Evolutionary conservation across 2,329 filamentous ascomycete species (phyloP).

Genomic region (Sarocladiaceae sp.): DNA sequence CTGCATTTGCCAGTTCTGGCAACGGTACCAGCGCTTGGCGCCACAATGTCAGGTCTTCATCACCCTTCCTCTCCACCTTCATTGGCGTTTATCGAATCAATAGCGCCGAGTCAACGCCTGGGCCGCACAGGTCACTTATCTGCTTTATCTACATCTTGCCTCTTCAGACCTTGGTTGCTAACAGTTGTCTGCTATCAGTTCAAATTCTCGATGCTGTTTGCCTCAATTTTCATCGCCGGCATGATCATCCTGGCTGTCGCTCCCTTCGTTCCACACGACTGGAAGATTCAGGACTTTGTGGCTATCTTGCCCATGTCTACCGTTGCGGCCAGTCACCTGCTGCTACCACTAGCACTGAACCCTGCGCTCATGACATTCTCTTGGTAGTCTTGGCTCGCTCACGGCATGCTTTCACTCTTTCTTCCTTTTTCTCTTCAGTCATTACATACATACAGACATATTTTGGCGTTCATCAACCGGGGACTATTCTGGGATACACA

Average conservation of each 20-base stretch:
- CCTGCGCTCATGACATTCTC: slow-evolving; percentile 77
- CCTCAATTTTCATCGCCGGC: slow-evolving; percentile 47
- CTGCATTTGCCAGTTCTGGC: slow-evolving; percentile 16
- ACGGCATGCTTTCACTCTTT: neutral
- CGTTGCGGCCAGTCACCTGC: slow-evolving; percentile 61
- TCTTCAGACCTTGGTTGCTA: too few relatives aligned
- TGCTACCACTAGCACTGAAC: slow-evolving; percentile 68
- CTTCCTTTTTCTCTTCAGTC: neutral
- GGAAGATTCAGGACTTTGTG: slow-evolving; percentile 64
- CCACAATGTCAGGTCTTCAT: neutral
- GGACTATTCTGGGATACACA: neutral
- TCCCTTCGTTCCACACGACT: slow-evolving; percentile 57
- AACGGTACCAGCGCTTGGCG: neutral
- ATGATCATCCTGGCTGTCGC: slow-evolving; percentile 61
- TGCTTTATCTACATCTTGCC: too few relatives aligned
- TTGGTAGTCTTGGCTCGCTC: slow-evolving; percentile 43
- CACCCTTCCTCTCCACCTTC: too few relatives aligned
- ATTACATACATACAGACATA: neutral
- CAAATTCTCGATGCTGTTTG: slow-evolving; percentile 64
- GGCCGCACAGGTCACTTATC: too few relatives aligned
- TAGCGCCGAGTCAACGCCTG: too few relatives aligned
- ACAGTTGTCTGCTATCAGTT: slow-evolving; percentile 38
- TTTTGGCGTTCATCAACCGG: neutral
- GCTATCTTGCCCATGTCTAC: slow-evolving; percentile 72
- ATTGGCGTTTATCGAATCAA: neutral